phyloP scores from a whole-genome alignment of 208 protist species.

The Acanthamoeba lenticulata region DNA sequence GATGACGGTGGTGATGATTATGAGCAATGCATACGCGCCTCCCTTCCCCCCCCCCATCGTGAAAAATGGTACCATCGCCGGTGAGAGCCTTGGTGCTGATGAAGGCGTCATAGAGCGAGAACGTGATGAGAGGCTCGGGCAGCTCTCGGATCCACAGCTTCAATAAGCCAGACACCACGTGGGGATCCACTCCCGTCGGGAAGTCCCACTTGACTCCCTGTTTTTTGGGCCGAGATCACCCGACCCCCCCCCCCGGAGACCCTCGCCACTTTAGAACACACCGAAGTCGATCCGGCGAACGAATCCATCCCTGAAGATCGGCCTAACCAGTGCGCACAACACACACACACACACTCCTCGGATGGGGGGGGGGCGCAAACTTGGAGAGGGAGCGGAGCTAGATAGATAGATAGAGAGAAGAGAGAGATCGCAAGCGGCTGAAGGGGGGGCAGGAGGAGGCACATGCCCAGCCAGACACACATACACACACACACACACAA shows the following conservation, averaged over 20 bases:
- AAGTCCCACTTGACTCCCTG: constrained; percentile 2
- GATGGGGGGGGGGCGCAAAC: too few relatives aligned
- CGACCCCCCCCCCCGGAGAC: too few relatives aligned
- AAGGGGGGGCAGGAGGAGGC: too few relatives aligned
- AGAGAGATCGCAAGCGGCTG: not conserved
- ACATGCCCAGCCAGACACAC: too few relatives aligned
- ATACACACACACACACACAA: too few relatives aligned
- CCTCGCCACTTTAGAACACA: too few relatives aligned
- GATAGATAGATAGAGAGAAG: not conserved
- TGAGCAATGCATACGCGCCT: not conserved
- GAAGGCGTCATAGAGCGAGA: constrained; percentile 30
- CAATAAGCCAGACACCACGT: constrained; percentile 20
- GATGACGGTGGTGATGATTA: not conserved
- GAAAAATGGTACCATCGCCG: not conserved
- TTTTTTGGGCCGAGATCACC: not conserved
- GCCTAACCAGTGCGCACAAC: too few relatives aligned
- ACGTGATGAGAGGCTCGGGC: constrained; percentile 34
- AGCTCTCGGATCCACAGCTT: constrained; percentile 55
- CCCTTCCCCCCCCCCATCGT: too few relatives aligned
- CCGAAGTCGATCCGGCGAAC: too few relatives aligned
- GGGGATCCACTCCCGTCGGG: not conserved
- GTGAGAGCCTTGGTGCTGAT: not conserved
- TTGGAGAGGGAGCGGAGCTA: too few relatives aligned
- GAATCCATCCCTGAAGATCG: not conserved
- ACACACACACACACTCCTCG: too few relatives aligned